Base-by-base conservation (phyloP, 164 flowering plant species). In the Houttuynia cordata region DNA sequence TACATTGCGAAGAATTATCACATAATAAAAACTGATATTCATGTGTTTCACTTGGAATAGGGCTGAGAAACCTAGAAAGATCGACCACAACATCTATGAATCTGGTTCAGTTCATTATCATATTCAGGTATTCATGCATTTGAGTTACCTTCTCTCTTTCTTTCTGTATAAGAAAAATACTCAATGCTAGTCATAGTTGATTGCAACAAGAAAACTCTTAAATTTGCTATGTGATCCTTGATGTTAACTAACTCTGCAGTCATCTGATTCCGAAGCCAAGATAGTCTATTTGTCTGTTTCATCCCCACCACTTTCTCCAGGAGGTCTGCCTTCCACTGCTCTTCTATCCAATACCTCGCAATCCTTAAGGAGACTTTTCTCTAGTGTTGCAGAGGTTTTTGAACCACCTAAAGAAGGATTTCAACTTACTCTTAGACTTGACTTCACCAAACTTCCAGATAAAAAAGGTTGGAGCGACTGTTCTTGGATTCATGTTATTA, bases 41-140 rank as follows among this genome's bases (percentile, higher is more conserved):
- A 15, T 1, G 8, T 57, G 18, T 57, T 37, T n/a, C 8, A n/a
- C 63, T 50, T 57, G 49, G 62, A 49, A 62, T 79, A 91, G 96
- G 24, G 75, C 76, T 49, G 78, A 80, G 50, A 79, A 71, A 59
- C 79, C 86, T 15, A 14, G 60, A 54, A 88, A 81, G 74, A 67
- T 83, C 40, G 98, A 92, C 67, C 88, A 92, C 62, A 81, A 77
- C 67, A 59, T 92, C 65, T 75, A 78, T 70, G 98, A 91, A 78
- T 83, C 83, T 67, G 96, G 98, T 10, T 83, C 88, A 7, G 86
- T 91, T 39, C 72, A 81, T 62, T 91, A 91, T 63, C 87, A 83
- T 64, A 68, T 88, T 55, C 78, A 85, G 98, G 98, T 92, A 65
- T 25, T 57, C 59, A 30, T 25, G 24, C 37, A 4, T 17, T 57